Base-by-base conservation (phyloP, 2,329 filamentous ascomycete genomes). In the Hymenoscyphus infarciens region DNA sequence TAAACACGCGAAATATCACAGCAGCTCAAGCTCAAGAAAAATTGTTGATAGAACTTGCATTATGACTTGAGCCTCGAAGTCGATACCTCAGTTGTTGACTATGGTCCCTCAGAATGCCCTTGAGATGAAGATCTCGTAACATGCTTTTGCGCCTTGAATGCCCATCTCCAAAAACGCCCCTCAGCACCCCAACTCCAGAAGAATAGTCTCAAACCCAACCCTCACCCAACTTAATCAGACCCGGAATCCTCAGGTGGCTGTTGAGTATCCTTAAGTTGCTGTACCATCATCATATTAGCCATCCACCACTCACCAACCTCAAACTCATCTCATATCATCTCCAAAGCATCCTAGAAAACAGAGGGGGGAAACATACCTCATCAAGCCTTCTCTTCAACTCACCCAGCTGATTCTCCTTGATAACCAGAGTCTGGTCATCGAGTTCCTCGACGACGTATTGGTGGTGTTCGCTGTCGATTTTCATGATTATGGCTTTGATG, bases 401-500 rank as follows among this genome's bases (percentile, higher is more conserved):
- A 1, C 81, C 78, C 59, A 92, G 79, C 82, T 90, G 91, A 67
- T 85, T 87, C 71, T 88, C 87, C 75, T 92, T 91, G 61, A 93
- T 84, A 2, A 94, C 80, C 1, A 92, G 80, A 63, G 88, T 87
- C 73, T 89, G 84, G 64, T 93, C 90, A 76, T 93, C 90, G 1
- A 93, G 82, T 66, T 92, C 89, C 70, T 92, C 89, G 66, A 92
- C 89, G 72, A 94, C 90, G 74, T 86, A 91, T 67, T 88, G 86
- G 75, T 92, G 86, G 68, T 83, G 82, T 62, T 84, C 80, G 70
- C 80, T 83, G 76, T 94, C 88, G 69, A 94, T 90, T 71, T 87
- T 89, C 69, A 90, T 81, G 72, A 94, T 88, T 79, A 93, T 92
- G 66, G 90, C 89, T 77, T 92, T 93, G 82, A 94, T 92, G 54